Evolutionary conservation across 2,329 filamentous ascomycete species (phyloP), one percentile per base, ranked within the genome.

Genomic region (Diaporthe citriasiana): DNA sequence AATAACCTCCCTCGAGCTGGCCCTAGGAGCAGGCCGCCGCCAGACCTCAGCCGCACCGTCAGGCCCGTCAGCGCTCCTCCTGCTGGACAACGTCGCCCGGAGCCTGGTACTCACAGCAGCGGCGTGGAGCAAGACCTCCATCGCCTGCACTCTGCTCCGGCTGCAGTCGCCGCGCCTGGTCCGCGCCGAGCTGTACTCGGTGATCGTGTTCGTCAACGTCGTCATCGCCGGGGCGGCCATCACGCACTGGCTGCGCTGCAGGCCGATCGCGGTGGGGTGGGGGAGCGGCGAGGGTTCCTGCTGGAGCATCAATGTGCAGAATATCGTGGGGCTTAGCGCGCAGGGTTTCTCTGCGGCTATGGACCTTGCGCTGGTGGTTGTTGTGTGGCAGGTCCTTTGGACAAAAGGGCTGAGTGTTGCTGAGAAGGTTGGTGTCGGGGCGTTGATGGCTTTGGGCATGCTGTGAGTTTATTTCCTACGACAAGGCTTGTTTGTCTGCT

Each of bases 171-270:
- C 38, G n/a, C 66, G 72, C 12, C 56, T 33, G 25, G 38, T 40
- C 47, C 47, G 57, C 7, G 50, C 56, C 38, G 57, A 38, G 15
- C 68, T 74, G 50, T 51, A 55, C n/a, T 35, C 40, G 19, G 17
- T 74, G 22, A 15, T 57, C n/a, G 47, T 25, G 1, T 13, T 60
- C 4, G 66, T 42, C 38, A 74, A 74, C 30, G 19, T 57, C 27
- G 68, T 65, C 47, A 40, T 70, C n/a, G 50, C 70, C 0, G 72
- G 72, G 13, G 66, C 66, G 3, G 47, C 51, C 40, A 55, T 74
- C 45, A 33, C 72, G 12, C 66, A 74, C 56, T 74, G 72, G 72
- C 50, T 74, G 56, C 56, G 68, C 57, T 74, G 72, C 50, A 55
- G n/a, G 30, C 72, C 72, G 38, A 47, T 71, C 30, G 38, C 33